phyloP scores from a whole-genome alignment of 176 grass and related monocot genomes.

The Secale cereale region DNA sequence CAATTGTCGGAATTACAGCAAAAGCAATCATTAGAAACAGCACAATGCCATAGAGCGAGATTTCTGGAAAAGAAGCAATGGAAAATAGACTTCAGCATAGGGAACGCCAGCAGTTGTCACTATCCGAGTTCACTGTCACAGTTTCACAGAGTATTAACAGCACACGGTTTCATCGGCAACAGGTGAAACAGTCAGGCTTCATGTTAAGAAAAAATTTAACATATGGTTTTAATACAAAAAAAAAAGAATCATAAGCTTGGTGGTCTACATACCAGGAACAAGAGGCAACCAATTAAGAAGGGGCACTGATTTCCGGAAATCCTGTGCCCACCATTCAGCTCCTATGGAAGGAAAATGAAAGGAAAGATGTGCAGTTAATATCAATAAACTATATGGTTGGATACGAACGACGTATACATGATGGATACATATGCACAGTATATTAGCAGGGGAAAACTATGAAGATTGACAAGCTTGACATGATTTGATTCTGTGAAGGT shows the following conservation, averaged over 20 bases:
- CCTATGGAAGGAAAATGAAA: slow-evolving; percentile 58
- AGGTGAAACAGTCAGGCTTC: slow-evolving; percentile 1
- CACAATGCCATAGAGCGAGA: slow-evolving; percentile 66
- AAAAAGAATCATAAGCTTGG: slow-evolving; percentile 5
- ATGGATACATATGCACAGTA: background rate
- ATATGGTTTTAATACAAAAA: background rate
- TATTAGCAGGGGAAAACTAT: slow-evolving; percentile 1
- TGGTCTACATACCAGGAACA: slow-evolving; percentile 67
- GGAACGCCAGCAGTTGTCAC: slow-evolving; percentile 5
- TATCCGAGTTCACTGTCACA: background rate
- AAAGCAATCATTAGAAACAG: slow-evolving; percentile 75
- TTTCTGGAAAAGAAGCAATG: slow-evolving; percentile 53
- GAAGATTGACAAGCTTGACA: background rate
- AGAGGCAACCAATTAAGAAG: slow-evolving; percentile 79
- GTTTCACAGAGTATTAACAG: slow-evolving; percentile 1
- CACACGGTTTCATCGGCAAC: background rate
- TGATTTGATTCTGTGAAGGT: background rate
- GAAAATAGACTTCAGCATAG: slow-evolving; percentile 5
- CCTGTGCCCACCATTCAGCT: slow-evolving; percentile 95
- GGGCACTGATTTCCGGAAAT: slow-evolving; percentile 84
- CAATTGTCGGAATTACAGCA: slow-evolving; percentile 90
- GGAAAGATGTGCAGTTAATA: slow-evolving; percentile 24
- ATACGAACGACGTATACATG: background rate
- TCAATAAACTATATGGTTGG: background rate
- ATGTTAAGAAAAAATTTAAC: background rate